Evolutionary conservation across 2,329 filamentous ascomycete genomes (phyloP), one percentile per base, ranked within the genome.

Genomic region (Aspergillus aculeatinus): DNA sequence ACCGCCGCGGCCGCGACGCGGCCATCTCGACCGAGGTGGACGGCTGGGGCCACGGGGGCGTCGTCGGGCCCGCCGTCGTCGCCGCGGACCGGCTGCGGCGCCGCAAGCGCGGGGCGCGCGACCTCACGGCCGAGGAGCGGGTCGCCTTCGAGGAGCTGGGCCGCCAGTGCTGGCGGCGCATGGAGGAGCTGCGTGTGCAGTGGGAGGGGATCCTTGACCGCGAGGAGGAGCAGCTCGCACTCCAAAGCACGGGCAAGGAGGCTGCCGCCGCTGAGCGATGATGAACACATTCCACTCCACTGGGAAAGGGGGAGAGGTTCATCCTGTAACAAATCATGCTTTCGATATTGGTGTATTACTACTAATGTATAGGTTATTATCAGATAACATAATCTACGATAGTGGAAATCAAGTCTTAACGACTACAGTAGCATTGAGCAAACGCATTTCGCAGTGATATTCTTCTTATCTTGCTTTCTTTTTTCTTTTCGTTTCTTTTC

Each of bases 1-100:
- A 88, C 64, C 74, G 83, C 11, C 74, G 77, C 57, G 87, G 89
- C 0, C 77, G 81, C 21, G 83, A 85, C 60, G 79, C 83, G 44
- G 85, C 91, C 5, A 89, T 88, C 75, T 86, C 86, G 68, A 96
- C 92, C 1, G 91, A 96, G 74, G 88, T 96, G 3, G 87, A 91
- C 48, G 91, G 92, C 7, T 97, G 93, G 92, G 93, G 92, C 0
- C 81, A 80, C 72, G 82, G 83, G 49, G 86, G 86, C 2, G 79
- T 77, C 33, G 72, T 84, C 31, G 76, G 81, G 0, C 89, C 87
- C 66, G 72, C 70, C 68, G 76, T 79, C 47, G 68, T 77, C 49
- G 81, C 81, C 2, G 77, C 81, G 57, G 77, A 86, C 65, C 76
- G 80, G 48, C 82, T 80, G 68, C 78, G 81, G 25, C 80, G 82